Conservation (phyloP, 768 basidiomycete genomes). For the Collybia mongolica region DNA sequence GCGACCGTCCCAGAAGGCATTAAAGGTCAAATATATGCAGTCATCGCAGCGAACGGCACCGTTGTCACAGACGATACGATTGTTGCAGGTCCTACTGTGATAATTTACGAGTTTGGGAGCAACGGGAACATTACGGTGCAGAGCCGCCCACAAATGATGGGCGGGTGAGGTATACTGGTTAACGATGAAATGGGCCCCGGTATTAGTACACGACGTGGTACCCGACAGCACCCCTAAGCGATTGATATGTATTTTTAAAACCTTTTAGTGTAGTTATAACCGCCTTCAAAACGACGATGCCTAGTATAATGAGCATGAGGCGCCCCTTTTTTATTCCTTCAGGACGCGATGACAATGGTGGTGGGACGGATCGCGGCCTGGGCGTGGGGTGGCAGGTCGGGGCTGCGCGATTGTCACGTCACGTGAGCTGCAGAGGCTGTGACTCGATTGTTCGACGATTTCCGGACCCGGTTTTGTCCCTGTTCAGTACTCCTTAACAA, state of each 20-base stretch:
- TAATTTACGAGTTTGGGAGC: constrained; percentile 18
- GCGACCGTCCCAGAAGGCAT: constrained; percentile 31
- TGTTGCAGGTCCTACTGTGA: constrained; percentile 47
- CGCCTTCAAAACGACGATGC: too few species aligned
- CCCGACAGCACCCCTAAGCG: too few species aligned
- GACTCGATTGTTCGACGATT: neutral
- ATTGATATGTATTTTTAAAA: too few species aligned
- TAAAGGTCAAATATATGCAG: constrained; percentile 47
- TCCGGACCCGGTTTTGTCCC: neutral
- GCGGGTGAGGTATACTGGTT: too few species aligned
- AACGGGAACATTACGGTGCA: neutral
- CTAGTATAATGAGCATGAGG: too few species aligned
- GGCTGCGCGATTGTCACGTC: neutral
- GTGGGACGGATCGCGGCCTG: neutral
- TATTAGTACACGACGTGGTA: too few species aligned
- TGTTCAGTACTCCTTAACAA: constrained; percentile 2
- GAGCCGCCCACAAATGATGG: too few species aligned
- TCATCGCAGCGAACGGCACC: constrained; percentile 33
- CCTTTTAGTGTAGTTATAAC: too few species aligned
- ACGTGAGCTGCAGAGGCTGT: neutral
- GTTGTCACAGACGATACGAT: constrained; percentile 33
- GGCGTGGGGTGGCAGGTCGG: neutral
- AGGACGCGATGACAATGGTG: neutral
- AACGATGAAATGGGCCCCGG: too few species aligned
- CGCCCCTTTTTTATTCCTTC: too few species aligned